Evolutionary conservation across 2,329 filamentous ascomycete species (phyloP).

Genomic region (Didymella pomorum): DNA sequence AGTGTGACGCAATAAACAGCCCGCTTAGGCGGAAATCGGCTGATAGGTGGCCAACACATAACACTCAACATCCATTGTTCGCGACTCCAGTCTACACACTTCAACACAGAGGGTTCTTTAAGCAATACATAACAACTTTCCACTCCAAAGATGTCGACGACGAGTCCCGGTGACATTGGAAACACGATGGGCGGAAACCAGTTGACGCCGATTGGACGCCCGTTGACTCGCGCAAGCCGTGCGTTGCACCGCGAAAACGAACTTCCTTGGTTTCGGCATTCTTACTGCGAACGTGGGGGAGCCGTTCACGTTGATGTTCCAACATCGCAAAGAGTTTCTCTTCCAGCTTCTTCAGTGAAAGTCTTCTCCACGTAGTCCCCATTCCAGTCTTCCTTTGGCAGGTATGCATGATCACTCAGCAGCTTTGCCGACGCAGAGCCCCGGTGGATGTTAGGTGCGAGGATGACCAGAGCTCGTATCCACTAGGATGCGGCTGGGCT

Average conservation of each 20-base stretch:
- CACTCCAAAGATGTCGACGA: neutral
- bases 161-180: neutral
- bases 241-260: conserved; percentile 5
- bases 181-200: conserved; percentile 13
- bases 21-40: conserved; percentile 18
- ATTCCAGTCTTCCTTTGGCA: neutral
- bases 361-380: too few relatives aligned
- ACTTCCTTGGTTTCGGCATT: conserved; percentile 11
- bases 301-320: neutral
- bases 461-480: neutral
- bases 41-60: neutral
- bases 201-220: conserved; percentile 17
- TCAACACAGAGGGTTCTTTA: too few relatives aligned
- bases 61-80: neutral
- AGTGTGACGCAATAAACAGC: conserved; percentile 13
- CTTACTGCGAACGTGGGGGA: conserved; percentile 9
- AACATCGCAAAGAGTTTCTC: neutral
- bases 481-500: neutral
- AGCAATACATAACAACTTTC: neutral
- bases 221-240: conserved; percentile 11
- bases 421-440: neutral
- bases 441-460: neutral
- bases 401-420: neutral
- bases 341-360: neutral
- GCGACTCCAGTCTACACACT: neutral